Evolutionary conservation across 1,284 basidiomycete genomes (phyloP).

Genomic region (Gomphus sp.): DNA sequence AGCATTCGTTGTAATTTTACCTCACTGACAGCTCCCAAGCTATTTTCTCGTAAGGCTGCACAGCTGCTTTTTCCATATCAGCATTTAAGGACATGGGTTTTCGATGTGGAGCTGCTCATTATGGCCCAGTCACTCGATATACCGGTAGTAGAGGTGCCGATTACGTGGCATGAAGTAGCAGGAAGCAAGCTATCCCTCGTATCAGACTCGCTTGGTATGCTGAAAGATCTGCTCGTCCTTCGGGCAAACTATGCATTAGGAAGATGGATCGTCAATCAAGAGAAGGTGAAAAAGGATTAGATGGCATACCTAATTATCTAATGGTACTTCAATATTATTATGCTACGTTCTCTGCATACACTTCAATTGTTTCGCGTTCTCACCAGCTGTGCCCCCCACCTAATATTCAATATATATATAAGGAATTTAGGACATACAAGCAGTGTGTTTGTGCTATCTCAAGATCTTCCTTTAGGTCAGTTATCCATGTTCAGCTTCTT

Average conservation of each 20-base stretch:
- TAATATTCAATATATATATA: too few relatives aligned
- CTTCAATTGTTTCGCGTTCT: too few relatives aligned
- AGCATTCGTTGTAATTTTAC: neutral
- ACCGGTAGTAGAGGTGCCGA: constrained; percentile 77
- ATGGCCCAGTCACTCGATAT: constrained; percentile 69
- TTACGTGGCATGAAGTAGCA: constrained; percentile 86
- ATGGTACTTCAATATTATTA: too few relatives aligned
- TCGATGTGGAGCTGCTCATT: constrained; percentile 92
- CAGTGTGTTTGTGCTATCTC: too few relatives aligned
- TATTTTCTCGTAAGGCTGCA: constrained; percentile 77
- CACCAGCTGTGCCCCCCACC: too few relatives aligned
- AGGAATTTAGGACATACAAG: too few relatives aligned
- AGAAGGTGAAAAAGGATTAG: constrained; percentile 5
- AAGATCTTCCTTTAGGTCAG: too few relatives aligned
- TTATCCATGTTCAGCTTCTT: too few relatives aligned
- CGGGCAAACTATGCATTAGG: constrained; percentile 77
- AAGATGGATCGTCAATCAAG: constrained; percentile 26
- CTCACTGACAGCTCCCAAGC: constrained; percentile 18
- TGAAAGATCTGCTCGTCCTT: constrained; percentile 77
- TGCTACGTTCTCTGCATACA: too few relatives aligned
- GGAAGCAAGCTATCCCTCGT: constrained; percentile 88
- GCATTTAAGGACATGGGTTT: constrained; percentile 86
- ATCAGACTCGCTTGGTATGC: constrained; percentile 80
- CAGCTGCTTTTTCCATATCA: constrained; percentile 75
- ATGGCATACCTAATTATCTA: neutral